These are phyloP conservation scores for Trichocomaceae sp. DNA, from an alignment of 2,329 filamentous ascomycete species.

Conservation along the genomic window DNA sequence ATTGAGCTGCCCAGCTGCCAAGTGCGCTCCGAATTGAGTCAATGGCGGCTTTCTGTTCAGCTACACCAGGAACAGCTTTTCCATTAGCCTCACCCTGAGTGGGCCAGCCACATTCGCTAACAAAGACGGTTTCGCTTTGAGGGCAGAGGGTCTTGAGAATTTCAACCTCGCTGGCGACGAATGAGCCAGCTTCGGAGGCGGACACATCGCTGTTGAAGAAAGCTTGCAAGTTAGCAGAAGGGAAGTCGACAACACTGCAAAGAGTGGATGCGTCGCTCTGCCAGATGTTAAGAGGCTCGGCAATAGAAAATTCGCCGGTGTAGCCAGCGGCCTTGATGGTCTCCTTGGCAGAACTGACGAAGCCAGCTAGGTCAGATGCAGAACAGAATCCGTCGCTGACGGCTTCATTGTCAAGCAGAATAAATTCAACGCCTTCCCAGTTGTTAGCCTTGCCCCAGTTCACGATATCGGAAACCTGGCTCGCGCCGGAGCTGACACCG, in stretches of 20 bases:
- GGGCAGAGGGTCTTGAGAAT: conserved; percentile 65
- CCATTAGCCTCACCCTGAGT: conserved; percentile 64
- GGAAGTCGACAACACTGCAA: conserved; percentile 68
- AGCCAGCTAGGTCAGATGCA: conserved; percentile 57
- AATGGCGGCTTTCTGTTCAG: conserved; percentile 67
- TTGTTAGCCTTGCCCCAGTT: conserved; percentile 52
- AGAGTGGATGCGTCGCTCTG: conserved; percentile 54
- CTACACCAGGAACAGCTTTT: conserved; percentile 57
- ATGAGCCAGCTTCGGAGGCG: conserved; percentile 63
- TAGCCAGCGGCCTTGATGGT: conserved; percentile 61
- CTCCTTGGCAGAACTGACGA: conserved; percentile 62
- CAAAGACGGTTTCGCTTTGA: conserved; percentile 47
- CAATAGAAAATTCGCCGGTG: conserved; percentile 69
- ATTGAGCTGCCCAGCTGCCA: conserved; percentile 68
- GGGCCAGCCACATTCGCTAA: conserved; percentile 93
- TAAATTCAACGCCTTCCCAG: conserved; percentile 69
- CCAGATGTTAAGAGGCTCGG: conserved; percentile 78
- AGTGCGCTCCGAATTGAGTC: conserved; percentile 58
- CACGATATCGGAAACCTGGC: conserved; percentile 68
- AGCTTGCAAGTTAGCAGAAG: conserved; percentile 82
- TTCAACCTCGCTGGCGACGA: conserved; percentile 66
- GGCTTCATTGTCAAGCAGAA: conserved; percentile 88
- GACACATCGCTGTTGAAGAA: conserved; percentile 75
- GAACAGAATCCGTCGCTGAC: conserved; percentile 67
- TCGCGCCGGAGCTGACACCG: conserved; percentile 56